Conservation (phyloP, 2,329 filamentous ascomycete species). For the Diplodia corticola region DNA sequence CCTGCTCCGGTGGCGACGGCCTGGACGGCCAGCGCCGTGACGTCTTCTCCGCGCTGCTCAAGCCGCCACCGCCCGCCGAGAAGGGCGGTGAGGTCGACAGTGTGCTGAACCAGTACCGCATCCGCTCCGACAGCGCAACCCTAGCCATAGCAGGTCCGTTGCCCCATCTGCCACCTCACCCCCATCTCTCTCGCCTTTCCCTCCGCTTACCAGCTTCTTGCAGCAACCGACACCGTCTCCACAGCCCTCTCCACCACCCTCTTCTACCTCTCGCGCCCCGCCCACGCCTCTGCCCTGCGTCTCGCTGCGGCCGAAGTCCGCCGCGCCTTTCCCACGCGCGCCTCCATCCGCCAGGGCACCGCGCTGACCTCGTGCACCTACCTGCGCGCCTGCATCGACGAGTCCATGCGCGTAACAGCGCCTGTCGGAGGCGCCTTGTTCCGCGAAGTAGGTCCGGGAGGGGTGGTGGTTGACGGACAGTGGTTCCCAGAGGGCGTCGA, state of each 20-base stretch:
- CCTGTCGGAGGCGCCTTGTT: conserved; percentile 41
- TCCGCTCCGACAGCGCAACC: conserved; percentile 47
- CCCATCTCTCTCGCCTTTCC: too few relatives aligned
- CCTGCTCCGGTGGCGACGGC: not conserved
- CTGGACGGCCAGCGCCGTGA: conserved; percentile 38
- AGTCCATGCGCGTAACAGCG: conserved; percentile 13
- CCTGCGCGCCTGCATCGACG: too few relatives aligned
- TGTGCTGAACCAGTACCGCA: not conserved
- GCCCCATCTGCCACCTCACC: not conserved
- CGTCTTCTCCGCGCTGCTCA: conserved; percentile 50
- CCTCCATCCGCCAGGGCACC: conserved; percentile 34
- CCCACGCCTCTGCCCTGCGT: too few relatives aligned
- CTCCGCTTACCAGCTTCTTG: not conserved
- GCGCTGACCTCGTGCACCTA: not conserved
- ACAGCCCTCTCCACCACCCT: conserved; percentile 44
- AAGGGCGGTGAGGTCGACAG: not conserved
- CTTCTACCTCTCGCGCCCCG: too few relatives aligned
- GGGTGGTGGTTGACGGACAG: conserved; percentile 30
- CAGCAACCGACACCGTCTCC: conserved; percentile 46
- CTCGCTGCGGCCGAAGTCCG: conserved; percentile 32
- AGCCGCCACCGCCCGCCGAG: conserved; percentile 23
- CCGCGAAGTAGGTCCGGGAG: conserved; percentile 37
- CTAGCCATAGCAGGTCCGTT: conserved; percentile 46
- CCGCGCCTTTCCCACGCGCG: conserved; percentile 36
- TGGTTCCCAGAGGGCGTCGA: conserved; percentile 39